Evolutionary conservation across 1,284 basidiomycete genomes (phyloP), one percentile per base, ranked within the genome.

Genomic region (Leccinum pachyderme): DNA sequence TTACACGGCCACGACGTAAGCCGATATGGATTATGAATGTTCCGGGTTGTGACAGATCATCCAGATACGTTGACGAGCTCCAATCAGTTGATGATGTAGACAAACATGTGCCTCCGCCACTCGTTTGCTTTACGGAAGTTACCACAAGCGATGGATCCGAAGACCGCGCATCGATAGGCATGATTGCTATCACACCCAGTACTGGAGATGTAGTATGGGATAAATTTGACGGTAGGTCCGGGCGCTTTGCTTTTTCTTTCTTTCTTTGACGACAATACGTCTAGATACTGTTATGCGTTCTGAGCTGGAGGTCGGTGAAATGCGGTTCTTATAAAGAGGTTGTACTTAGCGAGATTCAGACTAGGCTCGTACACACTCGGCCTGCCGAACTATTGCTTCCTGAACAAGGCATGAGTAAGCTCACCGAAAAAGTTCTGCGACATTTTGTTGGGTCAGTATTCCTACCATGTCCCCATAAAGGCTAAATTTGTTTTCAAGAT

Each of bases 151-250:
- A 60, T 9, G 69, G 76, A 4, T 64, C 72, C 0, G 83, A 84
- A 55, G 86, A 86, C 45, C 73, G 75, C 27, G 82, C 91, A 1
- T 73, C 68, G 5, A 80, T 98, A 46, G 89, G 86, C 2, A 76
- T 98, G 68, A 80, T 97, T 47, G 83, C 86, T 18, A 86, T 98
- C 15, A 85, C 87, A 51, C 91, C 94, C 0, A 86, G 86, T 50
- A 97, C 94, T 0, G 95, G 95, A 1, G 91, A 95, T 61, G 86
- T 98, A 2, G 77, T 94, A 1, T 98, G 92, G 83, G 96, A 99
- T 64, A 84, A 91, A 59, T 97, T 95, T 66, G 80, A 89, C 51
- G 92, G 91, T 88, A 59, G 55, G 66, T 55, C 53, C 4, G 32
- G 29, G 3, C 11, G 5, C 15, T 13, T 47, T 5, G 9, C 7